Evolutionary conservation across 495 filamentous ascomycete genomes (phyloP), one percentile per base, ranked within the genome.

Genomic region (Usnea hakonensis): DNA sequence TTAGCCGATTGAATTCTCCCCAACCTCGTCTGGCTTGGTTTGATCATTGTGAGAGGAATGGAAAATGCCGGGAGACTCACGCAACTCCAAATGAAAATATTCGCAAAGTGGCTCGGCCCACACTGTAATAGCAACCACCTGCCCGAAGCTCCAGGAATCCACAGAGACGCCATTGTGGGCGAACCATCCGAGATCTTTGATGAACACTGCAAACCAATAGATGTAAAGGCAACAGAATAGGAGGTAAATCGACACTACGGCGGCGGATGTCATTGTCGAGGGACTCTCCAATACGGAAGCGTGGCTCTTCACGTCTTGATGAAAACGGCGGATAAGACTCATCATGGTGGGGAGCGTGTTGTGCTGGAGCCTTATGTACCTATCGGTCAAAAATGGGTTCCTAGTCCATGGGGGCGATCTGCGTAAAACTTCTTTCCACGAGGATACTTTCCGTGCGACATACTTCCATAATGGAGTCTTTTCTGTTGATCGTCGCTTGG

Each of bases 121-220:
- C 9, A 68, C 66, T 3, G 64, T 61, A 30, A 68, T 59, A 10
- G 63, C 66, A 35, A 65, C 50, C 4, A 68, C 35, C 43, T 68
- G 66, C 19, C 66, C 66, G 32, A 68, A 68, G 48, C 58, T 68
- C 66, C 66, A 68, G 16, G 35, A 38, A 1, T 54, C 57, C 50
- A 33, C 57, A 50, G 48, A 57, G 26, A 50, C 30, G 5, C 44
- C 48, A 17, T 57, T 53, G 2, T 36, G 1, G 13, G 56, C 61
- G 30, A 65, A 68, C 53, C 44, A 59, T 17, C 55, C 56, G 0
- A 68, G 50, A 21, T 65, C 59, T 11, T 30, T 10, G n/a, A 57
- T 48, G 46, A 56, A 65, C 2, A 59, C 41, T 4, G 16, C 21
- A 32, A 62, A 65, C 17, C 44, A 56, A 28, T 54, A 21, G 14